These are phyloP conservation scores for Leccinum arenicola DNA, from an alignment of 768 basidiomycete genomes.

Conservation along the genomic window DNA sequence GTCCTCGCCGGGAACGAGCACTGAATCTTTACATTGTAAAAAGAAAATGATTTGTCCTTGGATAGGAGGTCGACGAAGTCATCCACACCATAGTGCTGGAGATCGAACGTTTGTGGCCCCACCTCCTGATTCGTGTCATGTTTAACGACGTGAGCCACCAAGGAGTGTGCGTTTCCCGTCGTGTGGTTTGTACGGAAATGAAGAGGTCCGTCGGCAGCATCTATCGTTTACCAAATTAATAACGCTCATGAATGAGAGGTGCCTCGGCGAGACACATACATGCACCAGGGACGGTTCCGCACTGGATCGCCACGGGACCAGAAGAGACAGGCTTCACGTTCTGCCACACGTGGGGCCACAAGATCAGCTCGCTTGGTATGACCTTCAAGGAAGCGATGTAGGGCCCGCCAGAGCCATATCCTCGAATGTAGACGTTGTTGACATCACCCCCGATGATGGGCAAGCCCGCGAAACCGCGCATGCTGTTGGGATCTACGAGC, in stretches of 20 bases:
- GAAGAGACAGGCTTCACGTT: background rate
- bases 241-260: background rate
- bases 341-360: background rate
- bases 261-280: background rate
- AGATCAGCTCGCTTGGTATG: too few species aligned
- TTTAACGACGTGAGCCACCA: slow-evolving; percentile 9
- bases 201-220: background rate
- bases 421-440: too few species aligned
- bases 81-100: too few species aligned
- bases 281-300: background rate
- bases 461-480: too few species aligned
- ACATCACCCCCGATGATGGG: too few species aligned
- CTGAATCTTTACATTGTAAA: slow-evolving; percentile 3
- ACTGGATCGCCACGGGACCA: background rate
- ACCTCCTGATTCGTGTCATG: too few species aligned
- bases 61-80: too few species aligned
- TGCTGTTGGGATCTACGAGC: too few species aligned
- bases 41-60: background rate
- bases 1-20: too few species aligned
- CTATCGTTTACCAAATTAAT: background rate
- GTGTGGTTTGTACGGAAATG: slow-evolving; percentile 8
- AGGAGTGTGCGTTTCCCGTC: slow-evolving; percentile 1
- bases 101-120: too few species aligned
- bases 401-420: too few species aligned
- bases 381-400: too few species aligned